Percentiles rank a stretch among this genome's conserved stretches.
These are phyloP conservation scores for Erythrobasidium hasegawianum DNA, from an alignment of 1,284 basidiomycete species.

Conservation along the genomic window DNA sequence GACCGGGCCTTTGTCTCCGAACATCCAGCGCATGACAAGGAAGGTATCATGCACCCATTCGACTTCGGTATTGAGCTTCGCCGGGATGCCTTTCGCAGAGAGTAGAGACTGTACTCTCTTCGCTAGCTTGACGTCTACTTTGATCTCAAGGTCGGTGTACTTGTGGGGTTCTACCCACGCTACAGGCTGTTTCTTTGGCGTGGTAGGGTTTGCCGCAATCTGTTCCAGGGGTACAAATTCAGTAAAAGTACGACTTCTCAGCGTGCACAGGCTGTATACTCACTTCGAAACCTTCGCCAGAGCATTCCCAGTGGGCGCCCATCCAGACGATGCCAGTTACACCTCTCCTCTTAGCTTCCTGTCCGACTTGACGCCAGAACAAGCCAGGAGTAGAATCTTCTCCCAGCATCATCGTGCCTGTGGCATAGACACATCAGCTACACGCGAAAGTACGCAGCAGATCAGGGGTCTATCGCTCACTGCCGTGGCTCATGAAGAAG, in stretches of 20 bases:
- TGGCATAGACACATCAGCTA: slow-evolving; percentile 24
- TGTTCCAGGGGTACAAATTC: not conserved
- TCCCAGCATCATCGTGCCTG: slow-evolving; percentile 43
- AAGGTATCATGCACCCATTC: slow-evolving; percentile 45
- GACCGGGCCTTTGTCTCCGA: slow-evolving; percentile 36
- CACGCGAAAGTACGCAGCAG: too few relatives aligned
- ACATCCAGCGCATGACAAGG: slow-evolving; percentile 44
- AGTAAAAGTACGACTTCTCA: not conserved
- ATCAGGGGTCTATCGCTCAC: not conserved
- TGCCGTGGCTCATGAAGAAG: slow-evolving; percentile 7
- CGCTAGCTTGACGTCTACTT: slow-evolving; percentile 37
- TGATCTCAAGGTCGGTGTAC: slow-evolving; percentile 33
- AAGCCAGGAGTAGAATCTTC: slow-evolving; percentile 38
- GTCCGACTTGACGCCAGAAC: slow-evolving; percentile 41
- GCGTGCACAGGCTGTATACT: slow-evolving; percentile 11
- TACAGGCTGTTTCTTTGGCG: not conserved
- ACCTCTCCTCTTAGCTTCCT: slow-evolving; percentile 37
- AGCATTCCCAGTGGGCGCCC: slow-evolving; percentile 43
- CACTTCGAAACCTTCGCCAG: slow-evolving; percentile 37
- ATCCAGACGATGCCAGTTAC: slow-evolving; percentile 44
- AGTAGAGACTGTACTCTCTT: slow-evolving; percentile 34
- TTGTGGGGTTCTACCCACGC: not conserved
- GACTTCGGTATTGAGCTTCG: slow-evolving; percentile 38
- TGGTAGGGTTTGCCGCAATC: not conserved
- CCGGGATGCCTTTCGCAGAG: slow-evolving; percentile 38